Conservation (phyloP, 352 stramenopile species). For the Peronosclerospora sorghi region DNA sequence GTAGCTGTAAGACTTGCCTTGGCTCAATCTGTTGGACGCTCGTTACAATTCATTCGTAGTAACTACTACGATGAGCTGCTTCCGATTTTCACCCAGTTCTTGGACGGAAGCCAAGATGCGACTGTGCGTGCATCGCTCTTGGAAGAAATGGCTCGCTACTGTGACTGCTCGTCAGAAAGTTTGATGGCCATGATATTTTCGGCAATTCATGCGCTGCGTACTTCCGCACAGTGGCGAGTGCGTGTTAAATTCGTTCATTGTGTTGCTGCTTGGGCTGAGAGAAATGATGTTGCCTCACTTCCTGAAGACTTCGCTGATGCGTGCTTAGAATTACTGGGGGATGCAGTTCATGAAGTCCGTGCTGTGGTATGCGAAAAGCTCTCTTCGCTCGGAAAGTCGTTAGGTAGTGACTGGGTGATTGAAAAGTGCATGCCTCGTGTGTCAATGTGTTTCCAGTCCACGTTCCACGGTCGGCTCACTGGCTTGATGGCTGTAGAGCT, state of each 20-base stretch:
- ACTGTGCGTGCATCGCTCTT: conserved; percentile 68
- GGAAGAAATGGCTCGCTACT: conserved; percentile 75
- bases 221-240: conserved; percentile 71
- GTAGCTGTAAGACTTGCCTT: conserved; percentile 64
- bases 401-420: conserved; percentile 67
- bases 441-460: conserved; percentile 50
- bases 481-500: conserved; percentile 58
- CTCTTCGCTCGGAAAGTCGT: conserved; percentile 46
- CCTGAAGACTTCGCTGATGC: conserved; percentile 61
- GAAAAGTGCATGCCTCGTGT: conserved; percentile 59
- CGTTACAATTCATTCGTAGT: conserved; percentile 50
- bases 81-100: conserved; percentile 71
- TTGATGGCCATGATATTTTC: conserved; percentile 62
- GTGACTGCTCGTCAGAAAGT: conserved; percentile 50
- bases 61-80: conserved; percentile 73
- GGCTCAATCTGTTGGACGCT: conserved; percentile 66
- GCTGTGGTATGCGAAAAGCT: conserved; percentile 51
- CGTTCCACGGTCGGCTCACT: conserved; percentile 64
- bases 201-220: conserved; percentile 47
- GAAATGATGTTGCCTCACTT: conserved; percentile 40
- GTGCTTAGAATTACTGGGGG: conserved; percentile 52
- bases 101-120: conserved; percentile 72
- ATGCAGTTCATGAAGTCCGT: conserved; percentile 68
- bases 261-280: conserved; percentile 68
- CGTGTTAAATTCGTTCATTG: conserved; percentile 82